Base-by-base conservation (phyloP, 2,329 filamentous ascomycete species). In the Pseudovirgaria hyperparasitica region DNA sequence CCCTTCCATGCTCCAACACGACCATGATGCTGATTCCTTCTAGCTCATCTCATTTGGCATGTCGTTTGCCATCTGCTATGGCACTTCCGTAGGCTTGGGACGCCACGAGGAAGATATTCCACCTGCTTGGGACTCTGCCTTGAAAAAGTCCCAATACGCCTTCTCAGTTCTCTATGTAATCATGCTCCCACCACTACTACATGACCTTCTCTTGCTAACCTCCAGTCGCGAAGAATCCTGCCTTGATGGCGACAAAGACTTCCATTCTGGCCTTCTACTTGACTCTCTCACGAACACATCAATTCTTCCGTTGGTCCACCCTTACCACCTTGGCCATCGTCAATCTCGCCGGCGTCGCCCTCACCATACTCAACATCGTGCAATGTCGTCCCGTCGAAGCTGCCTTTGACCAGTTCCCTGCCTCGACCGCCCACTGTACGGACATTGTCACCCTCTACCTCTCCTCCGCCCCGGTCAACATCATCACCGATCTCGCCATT, bases 241-340 rank as follows among this genome's bases (percentile, higher is more conserved):
- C 82, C 4, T 63, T 93, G 30, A 92, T 92, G 82, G 75, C 79
- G 3, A 84, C 82, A 26, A 94, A 94, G 57, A 85, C 82, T 0
- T 92, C 84, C n/a, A 82, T 94, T 41, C 65, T 94, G 31, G 67
- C 90, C 28, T 94, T 94, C 54, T 94, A 92, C 55, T 65, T 94
- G 26, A 76, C 78, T 21, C 65, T 94, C 25, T 81, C 82, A 15
- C 78, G 76, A 42, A 80, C 82, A 32, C 74, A 92, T 39, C 72
- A 72, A 36, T 63, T 86, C 26, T 76, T 93, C 38, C 73, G 79
- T 32, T 71, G 78, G 54, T 75, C 76, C n/a, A 90, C 82, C n/a
- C 85, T 85, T 62, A 62, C 67, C 4, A 84, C 81, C 0, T 60
- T 94, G 2, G 63, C 62, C 25, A 65, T 92, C 13, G 84, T 93